These are phyloP conservation scores for Trichoderma sp. DNA, from an alignment of 2,329 filamentous ascomycete genomes.

Conservation along the genomic window DNA sequence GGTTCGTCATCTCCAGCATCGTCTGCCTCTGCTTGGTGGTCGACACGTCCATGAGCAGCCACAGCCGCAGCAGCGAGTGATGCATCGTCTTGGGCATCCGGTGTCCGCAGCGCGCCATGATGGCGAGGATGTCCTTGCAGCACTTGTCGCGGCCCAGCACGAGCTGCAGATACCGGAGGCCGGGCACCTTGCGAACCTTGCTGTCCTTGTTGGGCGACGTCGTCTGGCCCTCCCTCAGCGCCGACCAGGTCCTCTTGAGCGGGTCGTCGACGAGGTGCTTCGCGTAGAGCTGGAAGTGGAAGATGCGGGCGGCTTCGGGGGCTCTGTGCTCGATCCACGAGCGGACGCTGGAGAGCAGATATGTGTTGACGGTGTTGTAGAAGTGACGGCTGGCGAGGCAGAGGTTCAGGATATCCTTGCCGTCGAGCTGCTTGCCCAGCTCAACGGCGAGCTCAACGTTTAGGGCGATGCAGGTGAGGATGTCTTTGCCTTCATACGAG, in stretches of 20 bases:
- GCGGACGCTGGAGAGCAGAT: constrained; percentile 61
- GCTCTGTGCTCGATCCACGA: constrained; percentile 57
- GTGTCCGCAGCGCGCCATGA: constrained; percentile 61
- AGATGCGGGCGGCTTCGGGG: constrained; percentile 59
- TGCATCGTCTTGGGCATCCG: constrained; percentile 54
- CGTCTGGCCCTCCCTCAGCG: constrained; percentile 29
- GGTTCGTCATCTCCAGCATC: constrained; percentile 54
- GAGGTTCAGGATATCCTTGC: constrained; percentile 62
- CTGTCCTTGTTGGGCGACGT: constrained; percentile 27
- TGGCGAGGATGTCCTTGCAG: constrained; percentile 63
- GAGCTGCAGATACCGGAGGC: constrained; percentile 69
- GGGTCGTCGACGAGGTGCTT: constrained; percentile 64
- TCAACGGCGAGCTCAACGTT: constrained; percentile 57
- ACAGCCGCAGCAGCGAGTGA: constrained; percentile 63
- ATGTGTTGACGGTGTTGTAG: constrained; percentile 60
- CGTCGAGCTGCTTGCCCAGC: constrained; percentile 56
- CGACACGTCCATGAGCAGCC: constrained; percentile 71
- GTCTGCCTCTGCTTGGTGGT: constrained; percentile 57
- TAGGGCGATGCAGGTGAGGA: constrained; percentile 49
- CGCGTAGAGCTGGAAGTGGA: constrained; percentile 63
- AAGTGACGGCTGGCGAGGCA: constrained; percentile 67
- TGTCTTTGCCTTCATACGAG: constrained; percentile 41
- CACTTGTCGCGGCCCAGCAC: constrained; percentile 60
- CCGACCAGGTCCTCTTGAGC: constrained; percentile 46
- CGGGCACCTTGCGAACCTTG: constrained; percentile 57